These are phyloP conservation scores for Metschnikowia dekortorum DNA, from an alignment of 805 yeast genomes.

Conservation along the genomic window DNA sequence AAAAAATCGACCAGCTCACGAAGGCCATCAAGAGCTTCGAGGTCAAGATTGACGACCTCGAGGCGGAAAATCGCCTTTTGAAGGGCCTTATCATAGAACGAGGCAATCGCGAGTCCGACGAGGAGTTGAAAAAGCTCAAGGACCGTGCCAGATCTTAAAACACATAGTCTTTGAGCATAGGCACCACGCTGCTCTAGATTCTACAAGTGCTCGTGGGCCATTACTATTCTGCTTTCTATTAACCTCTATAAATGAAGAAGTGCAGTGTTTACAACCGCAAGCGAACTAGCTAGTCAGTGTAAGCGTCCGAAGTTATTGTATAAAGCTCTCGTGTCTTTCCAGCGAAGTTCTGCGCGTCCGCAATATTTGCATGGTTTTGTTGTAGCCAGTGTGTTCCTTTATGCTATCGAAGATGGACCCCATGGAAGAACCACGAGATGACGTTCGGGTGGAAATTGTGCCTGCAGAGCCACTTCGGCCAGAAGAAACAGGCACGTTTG, in stretches of 20 bases:
- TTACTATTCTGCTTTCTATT: neutral
- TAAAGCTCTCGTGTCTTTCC: slow-evolving; percentile 5
- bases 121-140: slow-evolving; percentile 33
- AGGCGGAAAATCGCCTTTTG: slow-evolving; percentile 58
- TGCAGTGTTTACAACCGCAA: neutral
- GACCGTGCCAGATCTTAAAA: slow-evolving; percentile 15
- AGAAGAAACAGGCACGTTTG: neutral
- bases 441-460: slow-evolving; percentile 11
- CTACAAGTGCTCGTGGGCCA: neutral
- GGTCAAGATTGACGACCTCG: slow-evolving; percentile 46
- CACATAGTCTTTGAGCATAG: neutral
- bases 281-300: neutral
- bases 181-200: neutral
- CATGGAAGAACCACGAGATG: slow-evolving; percentile 28
- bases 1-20: slow-evolving; percentile 37
- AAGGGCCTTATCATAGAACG: slow-evolving; percentile 51
- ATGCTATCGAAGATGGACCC: slow-evolving; percentile 29
- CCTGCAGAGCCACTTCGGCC: slow-evolving; percentile 14
- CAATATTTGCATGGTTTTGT: slow-evolving; percentile 27
- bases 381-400: slow-evolving; percentile 26
- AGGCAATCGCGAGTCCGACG: slow-evolving; percentile 43
- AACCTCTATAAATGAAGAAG: slow-evolving; percentile 1
- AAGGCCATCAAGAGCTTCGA: slow-evolving; percentile 45
- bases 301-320: neutral
- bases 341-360: slow-evolving; percentile 26